Base-by-base conservation (phyloP, 768 basidiomycete species). In the Solioccasus polychromus region DNA sequence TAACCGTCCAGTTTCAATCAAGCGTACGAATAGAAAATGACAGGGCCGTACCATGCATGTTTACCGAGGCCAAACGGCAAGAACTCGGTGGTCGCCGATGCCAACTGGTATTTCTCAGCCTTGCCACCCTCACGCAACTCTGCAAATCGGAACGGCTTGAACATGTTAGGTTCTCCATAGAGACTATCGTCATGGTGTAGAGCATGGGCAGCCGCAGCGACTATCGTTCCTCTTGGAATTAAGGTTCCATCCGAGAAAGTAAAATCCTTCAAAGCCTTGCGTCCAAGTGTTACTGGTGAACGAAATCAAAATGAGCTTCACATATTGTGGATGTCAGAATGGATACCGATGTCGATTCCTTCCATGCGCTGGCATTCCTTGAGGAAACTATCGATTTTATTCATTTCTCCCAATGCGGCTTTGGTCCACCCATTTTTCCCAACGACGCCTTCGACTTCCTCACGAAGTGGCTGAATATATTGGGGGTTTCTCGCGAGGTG, bases 141-240 rank as follows among this genome's bases (percentile, higher is more conserved):
- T 3, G 64, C 64, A 51, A 77, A 79, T 14, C 79, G 74, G 61
- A 74, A 76, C 0, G 71, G 71, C 30, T 77, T 69, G 49, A 81
- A 74, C 7, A 47, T 49, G 4, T 62, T 23, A 4, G 74, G 52
- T 23, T 70, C 59, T 11, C 64, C 50, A 39, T 74, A 72, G 26
- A 47, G 15, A 11, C 38, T 34, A 2, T 38, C 34, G 39, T 58
- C 57, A 35, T 35, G 50, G 40, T 66, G 62, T 3, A 57, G 39
- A 14, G 58, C 55, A 36, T 56, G 51, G 8, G 57, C 44, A 9
- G 66, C 56, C 20, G 58, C 55, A 3, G 62, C 45, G 3, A 71
- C 24, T 28, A 55, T 55, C 10, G 60, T 57, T 23, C 66, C 71
- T 18, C 57, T 47, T 1, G 69, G 70, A 17, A 69, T 49, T 22